phyloP scores from a whole-genome alignment of 78 protist species.

The Bodo saltans region DNA sequence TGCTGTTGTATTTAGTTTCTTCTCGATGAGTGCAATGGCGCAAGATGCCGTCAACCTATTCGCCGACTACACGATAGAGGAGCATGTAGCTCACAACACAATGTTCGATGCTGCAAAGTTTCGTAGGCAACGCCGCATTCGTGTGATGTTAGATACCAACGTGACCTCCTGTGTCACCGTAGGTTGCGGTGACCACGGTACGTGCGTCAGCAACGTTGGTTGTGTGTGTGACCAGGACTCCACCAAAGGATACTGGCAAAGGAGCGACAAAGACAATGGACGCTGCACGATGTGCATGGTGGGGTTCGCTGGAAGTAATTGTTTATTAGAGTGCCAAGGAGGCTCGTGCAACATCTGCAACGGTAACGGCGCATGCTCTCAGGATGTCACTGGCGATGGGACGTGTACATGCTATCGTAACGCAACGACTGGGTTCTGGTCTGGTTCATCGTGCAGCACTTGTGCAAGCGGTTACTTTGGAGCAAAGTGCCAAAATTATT shows the following conservation, averaged over 20 bases:
- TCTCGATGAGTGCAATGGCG: too few species aligned
- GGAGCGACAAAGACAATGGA: too few species aligned
- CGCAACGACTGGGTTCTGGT: slow-evolving; percentile 12
- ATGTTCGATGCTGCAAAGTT: too few species aligned
- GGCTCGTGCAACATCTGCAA: background rate
- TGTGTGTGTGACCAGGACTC: background rate
- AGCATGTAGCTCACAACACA: too few species aligned
- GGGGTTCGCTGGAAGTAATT: background rate
- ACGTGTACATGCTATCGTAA: background rate
- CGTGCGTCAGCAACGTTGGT: background rate
- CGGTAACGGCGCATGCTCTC: slow-evolving; percentile 4
- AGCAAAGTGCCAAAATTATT: background rate
- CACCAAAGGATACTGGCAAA: background rate
- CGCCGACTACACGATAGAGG: too few species aligned
- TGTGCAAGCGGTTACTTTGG: background rate
- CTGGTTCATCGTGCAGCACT: background rate
- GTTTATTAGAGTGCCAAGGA: background rate
- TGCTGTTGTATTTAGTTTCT: too few species aligned
- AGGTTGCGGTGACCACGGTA: background rate
- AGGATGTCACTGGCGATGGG: slow-evolving; percentile 8
- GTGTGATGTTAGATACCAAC: too few species aligned
- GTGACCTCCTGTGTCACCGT: too few species aligned
- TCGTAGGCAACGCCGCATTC: too few species aligned
- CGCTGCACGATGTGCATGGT: background rate
- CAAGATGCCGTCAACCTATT: too few species aligned